A percentile compares a stretch with the other conserved stretches of the same genome.
Conservation (phyloP, 345 rosid genomes). For the Reutealis trisperma region DNA sequence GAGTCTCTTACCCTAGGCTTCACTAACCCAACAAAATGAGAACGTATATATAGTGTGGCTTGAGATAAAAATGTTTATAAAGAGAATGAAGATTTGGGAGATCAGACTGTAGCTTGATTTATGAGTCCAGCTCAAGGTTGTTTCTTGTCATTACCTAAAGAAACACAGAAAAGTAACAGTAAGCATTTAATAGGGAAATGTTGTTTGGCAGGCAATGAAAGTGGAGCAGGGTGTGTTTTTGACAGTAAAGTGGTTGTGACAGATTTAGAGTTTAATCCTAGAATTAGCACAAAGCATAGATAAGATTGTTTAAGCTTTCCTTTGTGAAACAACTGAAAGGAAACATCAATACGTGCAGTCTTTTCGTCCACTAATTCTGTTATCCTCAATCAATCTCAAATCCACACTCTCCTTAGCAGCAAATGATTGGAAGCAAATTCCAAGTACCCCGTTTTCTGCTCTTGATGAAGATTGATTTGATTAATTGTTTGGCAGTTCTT, state of each 20-base stretch:
- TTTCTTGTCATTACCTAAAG: not conserved
- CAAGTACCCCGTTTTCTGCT: not conserved
- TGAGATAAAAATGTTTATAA: too few species aligned
- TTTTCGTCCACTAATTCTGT: conserved; percentile 19
- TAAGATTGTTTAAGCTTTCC: not conserved
- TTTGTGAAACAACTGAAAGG: conserved; percentile 9
- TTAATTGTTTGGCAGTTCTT: conserved; percentile 21
- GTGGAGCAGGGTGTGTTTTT: not conserved
- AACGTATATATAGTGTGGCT: too few species aligned
- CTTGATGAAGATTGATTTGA: conserved; percentile 39
- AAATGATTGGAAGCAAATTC: conserved; percentile 34
- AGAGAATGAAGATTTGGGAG: not conserved
- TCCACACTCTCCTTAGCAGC: not conserved
- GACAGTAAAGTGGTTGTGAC: not conserved
- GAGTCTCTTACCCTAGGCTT: too few species aligned
- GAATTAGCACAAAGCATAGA: not conserved
- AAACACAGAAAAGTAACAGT: not conserved
- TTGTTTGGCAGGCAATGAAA: not conserved
- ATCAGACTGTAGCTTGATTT: not conserved
- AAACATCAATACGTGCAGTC: conserved; percentile 22
- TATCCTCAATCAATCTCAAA: not conserved
- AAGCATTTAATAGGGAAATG: too few species aligned
- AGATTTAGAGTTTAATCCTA: not conserved
- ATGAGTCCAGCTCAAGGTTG: not conserved
- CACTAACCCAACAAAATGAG: too few species aligned